Percentiles rank a stretch among this genome's conserved stretches.
Evolutionary conservation across 306 rosid genomes (phyloP).

Genomic region (Fagus crenata): DNA sequence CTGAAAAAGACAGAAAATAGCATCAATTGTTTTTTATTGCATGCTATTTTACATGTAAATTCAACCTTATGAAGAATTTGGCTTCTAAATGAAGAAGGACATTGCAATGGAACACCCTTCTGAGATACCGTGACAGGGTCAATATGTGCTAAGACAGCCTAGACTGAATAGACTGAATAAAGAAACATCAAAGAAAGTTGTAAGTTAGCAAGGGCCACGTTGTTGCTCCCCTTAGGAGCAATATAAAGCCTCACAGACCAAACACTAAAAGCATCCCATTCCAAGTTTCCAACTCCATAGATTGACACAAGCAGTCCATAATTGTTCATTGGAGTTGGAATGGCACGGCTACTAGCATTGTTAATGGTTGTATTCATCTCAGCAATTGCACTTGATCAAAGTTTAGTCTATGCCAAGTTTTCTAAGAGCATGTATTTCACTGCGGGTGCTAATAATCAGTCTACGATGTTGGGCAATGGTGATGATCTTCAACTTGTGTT

Average conservation of each 20-base stretch:
- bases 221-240: constrained; percentile 20
- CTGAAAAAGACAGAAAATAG: no score
- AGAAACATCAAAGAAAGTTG: constrained; percentile 18
- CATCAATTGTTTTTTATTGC: not conserved
- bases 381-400: constrained; percentile 28
- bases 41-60: constrained; percentile 7
- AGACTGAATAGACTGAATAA: not conserved
- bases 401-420: constrained; percentile 45
- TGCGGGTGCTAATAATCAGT: constrained; percentile 63
- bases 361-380: constrained; percentile 35
- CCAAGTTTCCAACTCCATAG: constrained; percentile 27
- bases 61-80: constrained; percentile 35
- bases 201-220: constrained; percentile 12
- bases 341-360: constrained; percentile 42
- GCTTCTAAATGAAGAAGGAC: constrained; percentile 37
- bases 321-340: constrained; percentile 23
- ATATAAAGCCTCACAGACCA: constrained; percentile 42
- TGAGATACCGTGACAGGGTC: constrained; percentile 32
- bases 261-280: constrained; percentile 26
- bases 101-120: constrained; percentile 27
- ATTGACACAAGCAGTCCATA: constrained; percentile 4
- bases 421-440: constrained; percentile 59
- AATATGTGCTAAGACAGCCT: not conserved
- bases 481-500: constrained; percentile 73
- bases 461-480: constrained; percentile 44